Conservation (phyloP, 164 flowering plant genomes). For the Dillenia turbinata region DNA sequence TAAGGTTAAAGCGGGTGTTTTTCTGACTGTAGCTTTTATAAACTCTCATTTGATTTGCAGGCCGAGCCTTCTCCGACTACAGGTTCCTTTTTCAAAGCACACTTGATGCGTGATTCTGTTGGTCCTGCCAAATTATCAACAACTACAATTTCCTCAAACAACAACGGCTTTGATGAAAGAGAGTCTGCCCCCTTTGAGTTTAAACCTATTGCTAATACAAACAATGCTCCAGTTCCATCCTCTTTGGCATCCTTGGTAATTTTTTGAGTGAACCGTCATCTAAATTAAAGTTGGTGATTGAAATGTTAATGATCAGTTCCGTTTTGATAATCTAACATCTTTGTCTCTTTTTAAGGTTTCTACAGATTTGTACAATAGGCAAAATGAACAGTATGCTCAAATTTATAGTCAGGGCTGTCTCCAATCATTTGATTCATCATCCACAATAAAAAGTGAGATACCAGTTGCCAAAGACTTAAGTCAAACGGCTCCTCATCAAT, state of each 20-base stretch:
- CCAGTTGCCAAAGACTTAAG: conserved; percentile 35
- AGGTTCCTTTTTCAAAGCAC: conserved; percentile 58
- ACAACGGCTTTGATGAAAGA: conserved; percentile 30
- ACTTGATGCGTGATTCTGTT: conserved; percentile 26
- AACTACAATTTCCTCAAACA: conserved; percentile 22
- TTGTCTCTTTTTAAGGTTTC: conserved; percentile 33
- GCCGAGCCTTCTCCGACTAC: conserved; percentile 92
- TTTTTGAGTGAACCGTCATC: conserved; percentile 1
- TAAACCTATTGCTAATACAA: conserved; percentile 37
- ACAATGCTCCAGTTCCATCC: conserved; percentile 23
- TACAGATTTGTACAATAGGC: conserved; percentile 38
- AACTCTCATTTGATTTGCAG: conserved; percentile 29
- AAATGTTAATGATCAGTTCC: neutral
- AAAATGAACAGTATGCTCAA: conserved; percentile 30
- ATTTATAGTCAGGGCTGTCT: conserved; percentile 36
- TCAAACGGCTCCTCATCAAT: conserved; percentile 19
- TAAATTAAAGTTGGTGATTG: neutral
- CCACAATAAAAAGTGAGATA: conserved; percentile 33
- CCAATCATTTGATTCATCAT: conserved; percentile 29
- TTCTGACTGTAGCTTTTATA: neutral
- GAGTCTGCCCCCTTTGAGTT: conserved; percentile 60
- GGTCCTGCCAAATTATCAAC: conserved; percentile 23
- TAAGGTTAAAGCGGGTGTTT: neutral
- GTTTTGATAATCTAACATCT: conserved; percentile 10
- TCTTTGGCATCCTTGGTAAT: conserved; percentile 45